Evolutionary conservation across 192 early-diverging fungal species (phyloP), one percentile per base, ranked within the genome.

Genomic region (Entomortierella beljakovae): DNA sequence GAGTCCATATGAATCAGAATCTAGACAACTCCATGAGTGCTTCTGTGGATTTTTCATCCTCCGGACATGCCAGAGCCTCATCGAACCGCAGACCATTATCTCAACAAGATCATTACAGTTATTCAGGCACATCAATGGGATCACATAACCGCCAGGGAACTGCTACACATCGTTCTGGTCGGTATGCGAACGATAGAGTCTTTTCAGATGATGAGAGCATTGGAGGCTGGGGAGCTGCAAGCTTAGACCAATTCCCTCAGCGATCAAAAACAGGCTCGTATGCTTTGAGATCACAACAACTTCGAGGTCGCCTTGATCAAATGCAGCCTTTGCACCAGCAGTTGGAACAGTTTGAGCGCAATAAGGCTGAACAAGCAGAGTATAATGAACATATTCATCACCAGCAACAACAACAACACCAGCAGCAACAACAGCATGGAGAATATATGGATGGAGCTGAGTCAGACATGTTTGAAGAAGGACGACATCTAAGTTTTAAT

Each of bases 141-240:
- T 32, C 60, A 6, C 64, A 38, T 11, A 0, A 42, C 28, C 48
- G 61, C 18, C 55, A 72, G 20, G 61, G 62, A 34, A 29, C 26
- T 42, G 35, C 51, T 31, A 43, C 57, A 5, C 55, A 64, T 1
- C 52, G 70, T 37, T 48, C 62, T 0, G 61, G 62, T 23, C 61
- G 56, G 9, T 58, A 64, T 40, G 70, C 34, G 8, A 55, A 58
- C 6, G 70, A 58, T 10, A 51, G 35, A 1, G 61, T 64, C 29
- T 59, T 72, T 52, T 72, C 70, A 1, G 70, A 64, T 55, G 70
- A 72, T 43, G 70, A 72, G 48, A 72, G 49, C 26, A 33, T 38
- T 0, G 34, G 42, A 7, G 70, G 55, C 10, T 72, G 70, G 70
- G 55, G 56, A 26, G 50, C 31, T 28, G 61, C 35, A 22, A 29